Percentiles rank a stretch among this genome's conserved stretches.
phyloP scores from a whole-genome alignment of 768 basidiomycete genomes.

The Leccinum longicurvipes region DNA sequence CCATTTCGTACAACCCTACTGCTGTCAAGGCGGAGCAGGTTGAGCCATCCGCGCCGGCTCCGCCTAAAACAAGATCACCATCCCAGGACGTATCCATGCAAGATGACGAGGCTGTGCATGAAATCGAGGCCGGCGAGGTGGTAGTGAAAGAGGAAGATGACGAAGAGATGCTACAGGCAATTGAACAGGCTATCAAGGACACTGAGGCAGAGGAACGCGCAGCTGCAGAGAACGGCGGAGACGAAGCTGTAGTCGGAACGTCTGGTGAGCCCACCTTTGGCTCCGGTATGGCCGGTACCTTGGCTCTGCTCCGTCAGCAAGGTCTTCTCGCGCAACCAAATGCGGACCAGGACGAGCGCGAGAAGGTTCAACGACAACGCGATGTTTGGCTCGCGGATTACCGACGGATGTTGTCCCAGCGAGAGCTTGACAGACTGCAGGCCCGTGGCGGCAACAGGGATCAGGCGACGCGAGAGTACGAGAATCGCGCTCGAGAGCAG shows the following conservation, averaged over 20 bases:
- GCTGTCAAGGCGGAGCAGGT: slow-evolving; percentile 48
- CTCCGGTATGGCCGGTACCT: slow-evolving; percentile 82
- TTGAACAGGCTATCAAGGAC: slow-evolving; percentile 65
- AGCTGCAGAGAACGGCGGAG: slow-evolving; percentile 31
- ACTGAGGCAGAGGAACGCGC: slow-evolving; percentile 54
- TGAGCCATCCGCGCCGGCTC: slow-evolving; percentile 30
- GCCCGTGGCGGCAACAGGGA: slow-evolving; percentile 82
- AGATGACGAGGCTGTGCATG: slow-evolving; percentile 63
- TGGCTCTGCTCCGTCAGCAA: slow-evolving; percentile 86
- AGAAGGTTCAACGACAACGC: slow-evolving; percentile 76
- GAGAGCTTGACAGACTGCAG: slow-evolving; percentile 76
- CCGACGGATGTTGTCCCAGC: slow-evolving; percentile 66
- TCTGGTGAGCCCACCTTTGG: slow-evolving; percentile 76
- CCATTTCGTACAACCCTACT: slow-evolving; percentile 65
- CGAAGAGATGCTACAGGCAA: slow-evolving; percentile 73
- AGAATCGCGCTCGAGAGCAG: slow-evolving; percentile 89
- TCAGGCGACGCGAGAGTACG: slow-evolving; percentile 91
- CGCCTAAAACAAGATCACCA: slow-evolving; percentile 36
- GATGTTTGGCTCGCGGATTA: slow-evolving; percentile 91
- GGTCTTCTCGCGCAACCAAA: slow-evolving; percentile 73
- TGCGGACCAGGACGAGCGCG: slow-evolving; percentile 69
- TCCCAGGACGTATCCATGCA: slow-evolving; percentile 56
- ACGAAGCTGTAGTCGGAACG: slow-evolving; percentile 49
- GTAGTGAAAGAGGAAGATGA: slow-evolving; percentile 78
- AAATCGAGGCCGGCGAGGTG: slow-evolving; percentile 81